Percentiles rank a stretch among this genome's conserved stretches.
These are phyloP conservation scores for Cornus florida DNA, from an alignment of 148 eudicot species.

Conservation along the genomic window DNA sequence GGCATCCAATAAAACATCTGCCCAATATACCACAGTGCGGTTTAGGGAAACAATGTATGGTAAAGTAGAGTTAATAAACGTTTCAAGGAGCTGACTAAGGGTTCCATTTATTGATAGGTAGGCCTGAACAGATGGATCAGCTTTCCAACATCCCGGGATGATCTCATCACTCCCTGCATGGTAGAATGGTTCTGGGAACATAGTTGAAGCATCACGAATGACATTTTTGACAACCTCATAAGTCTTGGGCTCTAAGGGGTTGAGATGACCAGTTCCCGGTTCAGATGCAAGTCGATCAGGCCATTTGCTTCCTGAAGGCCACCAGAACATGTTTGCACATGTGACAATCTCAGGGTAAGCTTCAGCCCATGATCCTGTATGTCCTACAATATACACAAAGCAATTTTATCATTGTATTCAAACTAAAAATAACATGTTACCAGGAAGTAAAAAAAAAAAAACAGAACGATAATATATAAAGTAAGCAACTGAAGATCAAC, in stretches of 20 bases:
- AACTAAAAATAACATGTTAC: not conserved
- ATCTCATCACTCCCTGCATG: conserved; percentile 87
- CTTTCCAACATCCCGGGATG: conserved; percentile 76
- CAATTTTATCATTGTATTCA: not conserved
- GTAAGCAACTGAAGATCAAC: no score
- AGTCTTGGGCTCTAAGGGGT: conserved; percentile 80
- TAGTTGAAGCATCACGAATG: conserved; percentile 46
- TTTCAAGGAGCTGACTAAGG: conserved; percentile 66
- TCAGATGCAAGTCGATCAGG: conserved; percentile 73
- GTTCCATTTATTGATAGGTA: conserved; percentile 48
- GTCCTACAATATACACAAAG: conserved; percentile 49
- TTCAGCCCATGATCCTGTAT: conserved; percentile 87
- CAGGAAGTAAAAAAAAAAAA: no score
- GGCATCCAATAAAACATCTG: conserved; percentile 65
- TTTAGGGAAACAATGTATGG: conserved; percentile 59
- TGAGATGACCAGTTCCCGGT: conserved; percentile 93
- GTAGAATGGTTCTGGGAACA: conserved; percentile 71
- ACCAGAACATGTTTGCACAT: conserved; percentile 86
- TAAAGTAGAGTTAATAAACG: conserved; percentile 61
- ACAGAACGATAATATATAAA: no score
- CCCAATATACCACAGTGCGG: conserved; percentile 85
- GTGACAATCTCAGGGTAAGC: conserved; percentile 89
- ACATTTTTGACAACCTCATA: conserved; percentile 60
- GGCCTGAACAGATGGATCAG: conserved; percentile 59
- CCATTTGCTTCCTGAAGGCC: conserved; percentile 69